Evolutionary conservation across 1,284 basidiomycete species (phyloP), one percentile per base, ranked within the genome.

Genomic region (Boletus smithii): DNA sequence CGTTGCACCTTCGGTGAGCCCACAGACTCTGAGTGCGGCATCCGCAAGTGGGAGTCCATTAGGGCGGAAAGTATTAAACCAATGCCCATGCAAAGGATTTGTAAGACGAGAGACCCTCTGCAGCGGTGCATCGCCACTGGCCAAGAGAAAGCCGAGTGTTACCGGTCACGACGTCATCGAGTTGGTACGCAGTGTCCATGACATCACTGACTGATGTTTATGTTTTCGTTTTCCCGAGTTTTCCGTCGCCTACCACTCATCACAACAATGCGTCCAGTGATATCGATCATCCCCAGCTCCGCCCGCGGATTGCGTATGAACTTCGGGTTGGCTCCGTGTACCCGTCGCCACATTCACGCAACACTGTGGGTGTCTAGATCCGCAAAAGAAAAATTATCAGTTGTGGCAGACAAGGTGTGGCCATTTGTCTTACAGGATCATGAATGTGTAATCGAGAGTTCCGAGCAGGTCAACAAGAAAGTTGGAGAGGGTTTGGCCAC

Each of bases 361-460:
- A 73, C 80, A 8, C 75, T 76, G 2, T 54, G 66, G 7, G 67
- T 72, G 5, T 63, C 58, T 5, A 81, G 80, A 59, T 75, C 75
- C 0, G 70, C 80, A n/a, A 77, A 73, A 7, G 83, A 85, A 52
- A 85, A 79, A 55, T 79, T 80, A n/a, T 66, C 73, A 1, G 80
- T 83, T 44, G 73, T 76, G 4, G 82, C 81, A 23, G 72, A 80
- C 38, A 76, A 76, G 59, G 85, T 84, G 27, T 23, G 70, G 55
- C n/a, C n/a, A n/a, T 11, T 36, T 35, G 5, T 20, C 18, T 30
- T 20, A 20, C 5, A n/a, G 8, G 5, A 9, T 8, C 4, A 16
- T 8, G 14, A 31, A 20, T 27, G 9, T 18, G 8, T 32, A 8
- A 14, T 36, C n/a, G 23, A 17, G 6, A 32, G 5, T 22, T 30